A percentile compares a stretch with the other conserved stretches of the same genome.
Conservation (phyloP, 2,329 filamentous ascomycete species). For the Escovopsis sp. region DNA sequence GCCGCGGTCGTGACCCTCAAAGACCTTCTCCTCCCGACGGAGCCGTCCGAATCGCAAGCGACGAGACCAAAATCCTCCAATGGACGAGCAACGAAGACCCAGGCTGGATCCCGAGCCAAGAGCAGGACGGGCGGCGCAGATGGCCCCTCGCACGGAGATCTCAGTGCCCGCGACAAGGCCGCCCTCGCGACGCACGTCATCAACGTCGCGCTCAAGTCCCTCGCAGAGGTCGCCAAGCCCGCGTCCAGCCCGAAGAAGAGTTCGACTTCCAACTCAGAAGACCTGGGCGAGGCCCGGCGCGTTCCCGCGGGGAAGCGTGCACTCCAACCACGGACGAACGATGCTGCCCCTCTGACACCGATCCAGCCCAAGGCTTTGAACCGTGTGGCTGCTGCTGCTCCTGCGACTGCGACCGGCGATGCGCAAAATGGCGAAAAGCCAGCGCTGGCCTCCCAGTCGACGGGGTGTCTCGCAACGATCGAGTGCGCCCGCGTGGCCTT, state of each 20-base stretch:
- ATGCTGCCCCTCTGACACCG: slow-evolving; percentile 42
- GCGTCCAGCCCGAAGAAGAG: slow-evolving; percentile 18
- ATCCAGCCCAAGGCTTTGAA: slow-evolving; percentile 47
- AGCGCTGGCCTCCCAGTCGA: slow-evolving; percentile 16
- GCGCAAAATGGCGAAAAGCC: slow-evolving; percentile 17
- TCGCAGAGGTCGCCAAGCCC: slow-evolving; percentile 50
- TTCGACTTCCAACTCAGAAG: too few relatives aligned
- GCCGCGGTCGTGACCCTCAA: slow-evolving; percentile 31
- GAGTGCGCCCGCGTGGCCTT: slow-evolving; percentile 59
- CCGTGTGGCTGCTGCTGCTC: slow-evolving; percentile 39
- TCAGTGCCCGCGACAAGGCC: slow-evolving; percentile 37
- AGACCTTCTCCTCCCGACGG: slow-evolving; percentile 25
- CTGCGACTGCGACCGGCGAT: slow-evolving; percentile 35
- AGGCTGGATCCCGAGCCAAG: slow-evolving; percentile 12
- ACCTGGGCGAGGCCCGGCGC: slow-evolving; percentile 12
- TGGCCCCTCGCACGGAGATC: slow-evolving; percentile 10
- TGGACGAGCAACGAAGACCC: slow-evolving; percentile 12
- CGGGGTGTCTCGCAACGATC: slow-evolving; percentile 39
- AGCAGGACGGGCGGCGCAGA: slow-evolving; percentile 8
- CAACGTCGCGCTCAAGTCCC: slow-evolving; percentile 52
- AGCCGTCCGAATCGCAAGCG: slow-evolving; percentile 15
- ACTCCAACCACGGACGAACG: slow-evolving; percentile 39
- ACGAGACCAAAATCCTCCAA: slow-evolving; percentile 13
- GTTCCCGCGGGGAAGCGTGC: slow-evolving; percentile 23
- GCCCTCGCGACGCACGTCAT: slow-evolving; percentile 58